These are phyloP conservation scores for Saccharomyces pastorianus DNA, from an alignment of 1,139 yeast species.

Conservation along the genomic window DNA sequence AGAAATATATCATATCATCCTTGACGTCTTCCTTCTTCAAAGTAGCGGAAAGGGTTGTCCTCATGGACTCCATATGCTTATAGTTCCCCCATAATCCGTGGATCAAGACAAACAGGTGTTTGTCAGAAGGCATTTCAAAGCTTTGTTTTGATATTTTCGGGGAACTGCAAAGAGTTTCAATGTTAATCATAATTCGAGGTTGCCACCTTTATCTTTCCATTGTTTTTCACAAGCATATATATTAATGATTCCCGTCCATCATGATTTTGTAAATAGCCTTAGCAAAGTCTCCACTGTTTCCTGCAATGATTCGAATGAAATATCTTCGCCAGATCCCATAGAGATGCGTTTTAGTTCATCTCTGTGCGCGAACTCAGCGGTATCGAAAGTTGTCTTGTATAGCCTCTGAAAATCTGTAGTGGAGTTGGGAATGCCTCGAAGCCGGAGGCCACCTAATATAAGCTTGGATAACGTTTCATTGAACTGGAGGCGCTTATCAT, in stretches of 20 bases:
- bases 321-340: conserved; percentile 8
- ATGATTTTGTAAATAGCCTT: conserved; percentile 21
- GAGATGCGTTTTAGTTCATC: conserved; percentile 14
- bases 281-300: conserved; percentile 24
- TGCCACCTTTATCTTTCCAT: background rate
- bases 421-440: conserved; percentile 27
- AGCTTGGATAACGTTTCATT: conserved; percentile 25
- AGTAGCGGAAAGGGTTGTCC: conserved; percentile 41
- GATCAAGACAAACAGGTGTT: conserved; percentile 68
- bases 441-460: conserved; percentile 27
- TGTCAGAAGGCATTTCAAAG: conserved; percentile 19
- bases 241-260: background rate
- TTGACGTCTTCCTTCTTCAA: conserved; percentile 31
- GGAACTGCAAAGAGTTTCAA: background rate
- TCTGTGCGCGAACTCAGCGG: conserved; percentile 29
- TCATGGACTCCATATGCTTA: conserved; percentile 57
- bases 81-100: conserved; percentile 91
- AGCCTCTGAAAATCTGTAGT: conserved; percentile 23
- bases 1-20: conserved; percentile 46
- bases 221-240: background rate
- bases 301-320: conserved; percentile 23
- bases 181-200: background rate
- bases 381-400: conserved; percentile 27
- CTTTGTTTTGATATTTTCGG: background rate
- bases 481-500: conserved; percentile 21